These are phyloP conservation scores for Gracilaria domingensis DNA, from an alignment of 23 red algal species.

Conservation along the genomic window DNA sequence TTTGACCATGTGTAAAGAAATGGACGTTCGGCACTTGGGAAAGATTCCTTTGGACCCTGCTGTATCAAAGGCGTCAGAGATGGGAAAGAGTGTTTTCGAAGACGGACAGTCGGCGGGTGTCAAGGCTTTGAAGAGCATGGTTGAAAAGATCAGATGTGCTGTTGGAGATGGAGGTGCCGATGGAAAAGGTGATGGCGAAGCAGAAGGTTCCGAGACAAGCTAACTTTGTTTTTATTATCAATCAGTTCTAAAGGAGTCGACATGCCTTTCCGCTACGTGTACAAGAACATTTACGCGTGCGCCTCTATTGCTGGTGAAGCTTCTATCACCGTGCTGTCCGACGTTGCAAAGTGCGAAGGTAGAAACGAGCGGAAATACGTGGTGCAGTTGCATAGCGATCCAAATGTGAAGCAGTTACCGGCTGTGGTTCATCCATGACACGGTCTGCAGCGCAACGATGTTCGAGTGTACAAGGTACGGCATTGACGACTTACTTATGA, in stretches of 20 bases:
- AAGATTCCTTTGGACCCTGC: conserved; percentile 90
- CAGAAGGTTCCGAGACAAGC: background rate
- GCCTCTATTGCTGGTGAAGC: too few species aligned
- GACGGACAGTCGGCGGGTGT: conserved; percentile 31
- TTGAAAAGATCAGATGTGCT: conserved; percentile 23
- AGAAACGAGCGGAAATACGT: too few species aligned
- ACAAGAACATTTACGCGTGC: too few species aligned
- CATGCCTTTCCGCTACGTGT: too few species aligned
- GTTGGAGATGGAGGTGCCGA: conserved; percentile 25
- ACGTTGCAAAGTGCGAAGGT: too few species aligned
- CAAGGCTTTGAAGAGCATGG: conserved; percentile 44
- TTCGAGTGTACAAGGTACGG: background rate
- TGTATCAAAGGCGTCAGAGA: conserved; percentile 75
- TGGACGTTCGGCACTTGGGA: conserved; percentile 79
- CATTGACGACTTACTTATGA: background rate
- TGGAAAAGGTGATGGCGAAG: background rate
- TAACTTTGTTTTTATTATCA: too few species aligned
- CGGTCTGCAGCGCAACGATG: background rate
- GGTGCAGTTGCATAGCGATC: background rate
- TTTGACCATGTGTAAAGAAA: conserved; percentile 72
- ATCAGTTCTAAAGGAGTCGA: too few species aligned
- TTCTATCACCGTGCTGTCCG: too few species aligned
- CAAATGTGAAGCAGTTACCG: background rate
- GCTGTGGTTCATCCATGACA: background rate
- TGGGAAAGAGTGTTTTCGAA: conserved; percentile 71